Conservation (phyloP, 257 asterid genomes). For the Solanum virginianum region DNA sequence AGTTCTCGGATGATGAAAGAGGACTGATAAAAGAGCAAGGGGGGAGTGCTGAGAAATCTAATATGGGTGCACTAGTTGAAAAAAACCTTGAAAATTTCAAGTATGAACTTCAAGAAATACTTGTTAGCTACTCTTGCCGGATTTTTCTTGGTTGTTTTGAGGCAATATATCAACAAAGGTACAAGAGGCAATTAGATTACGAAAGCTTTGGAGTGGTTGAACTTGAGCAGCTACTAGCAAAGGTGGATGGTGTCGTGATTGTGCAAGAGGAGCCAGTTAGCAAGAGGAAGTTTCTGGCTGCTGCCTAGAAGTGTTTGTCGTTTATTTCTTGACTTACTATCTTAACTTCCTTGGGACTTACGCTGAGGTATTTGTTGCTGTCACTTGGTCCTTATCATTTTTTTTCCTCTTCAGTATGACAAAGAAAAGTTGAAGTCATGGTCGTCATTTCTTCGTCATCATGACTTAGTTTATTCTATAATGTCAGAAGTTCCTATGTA, state of each 20-base stretch:
- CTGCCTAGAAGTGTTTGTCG: slow-evolving; percentile 27
- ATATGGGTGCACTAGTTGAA: slow-evolving; percentile 7
- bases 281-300: slow-evolving; percentile 49
- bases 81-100: slow-evolving; percentile 40
- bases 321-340: background rate
- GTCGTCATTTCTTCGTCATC: background rate
- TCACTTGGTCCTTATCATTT: background rate
- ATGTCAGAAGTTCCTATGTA: background rate
- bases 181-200: slow-evolving; percentile 67
- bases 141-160: slow-evolving; percentile 57
- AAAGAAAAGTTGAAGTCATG: background rate
- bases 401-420: background rate
- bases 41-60: slow-evolving; percentile 8
- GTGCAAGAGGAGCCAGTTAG: slow-evolving; percentile 66
- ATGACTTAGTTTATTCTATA: background rate
- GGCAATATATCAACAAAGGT: slow-evolving; percentile 59
- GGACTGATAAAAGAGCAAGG: slow-evolving; percentile 18
- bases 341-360: background rate
- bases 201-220: slow-evolving; percentile 47
- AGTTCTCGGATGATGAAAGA: slow-evolving; percentile 56
- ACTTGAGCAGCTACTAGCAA: slow-evolving; percentile 68
- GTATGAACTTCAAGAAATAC: slow-evolving; percentile 78
- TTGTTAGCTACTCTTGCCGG: slow-evolving; percentile 77
- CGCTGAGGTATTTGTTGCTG: slow-evolving; percentile 18
- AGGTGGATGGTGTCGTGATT: slow-evolving; percentile 58